These are phyloP conservation scores for Bothriochloa decipiens DNA, from an alignment of 176 grass and related monocot species.

Conservation along the genomic window DNA sequence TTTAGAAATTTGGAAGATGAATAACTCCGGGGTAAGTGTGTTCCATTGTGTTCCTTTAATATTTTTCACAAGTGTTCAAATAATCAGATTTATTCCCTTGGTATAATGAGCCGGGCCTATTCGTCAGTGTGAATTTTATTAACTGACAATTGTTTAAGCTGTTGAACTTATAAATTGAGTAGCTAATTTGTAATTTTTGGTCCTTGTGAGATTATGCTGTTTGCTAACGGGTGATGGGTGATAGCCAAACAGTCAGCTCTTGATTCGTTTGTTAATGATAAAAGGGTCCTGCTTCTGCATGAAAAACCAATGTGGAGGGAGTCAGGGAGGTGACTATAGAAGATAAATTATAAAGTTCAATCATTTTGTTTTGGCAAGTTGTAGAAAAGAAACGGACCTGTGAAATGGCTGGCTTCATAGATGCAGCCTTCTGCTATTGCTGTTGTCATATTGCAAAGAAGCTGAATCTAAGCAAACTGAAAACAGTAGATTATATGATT, in stretches of 20 bases:
- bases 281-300: not conserved
- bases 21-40: constrained; percentile 61
- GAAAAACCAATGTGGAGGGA: not conserved
- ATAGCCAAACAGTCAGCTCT: not conserved
- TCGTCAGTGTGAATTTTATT: constrained; percentile 13
- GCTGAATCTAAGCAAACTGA: not conserved
- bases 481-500: not conserved
- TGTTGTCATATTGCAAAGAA: not conserved
- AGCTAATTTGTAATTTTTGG: not conserved
- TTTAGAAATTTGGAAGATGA: constrained; percentile 62
- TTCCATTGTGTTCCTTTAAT: not conserved
- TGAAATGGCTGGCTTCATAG: not conserved
- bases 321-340: not conserved
- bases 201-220: not conserved
- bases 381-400: not conserved
- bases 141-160: not conserved
- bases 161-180: constrained; percentile 6
- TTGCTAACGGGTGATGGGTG: not conserved
- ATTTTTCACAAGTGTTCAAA: not conserved
- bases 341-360: not conserved
- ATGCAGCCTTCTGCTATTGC: not conserved
- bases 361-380: not conserved
- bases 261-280: constrained; percentile 27
- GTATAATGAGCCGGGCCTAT: not conserved
- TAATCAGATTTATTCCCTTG: not conserved